A percentile compares a stretch with the other conserved stretches of the same genome.
Conservation (phyloP, 2,329 filamentous ascomycete genomes). For the Colletotrichum sansevieriae region DNA sequence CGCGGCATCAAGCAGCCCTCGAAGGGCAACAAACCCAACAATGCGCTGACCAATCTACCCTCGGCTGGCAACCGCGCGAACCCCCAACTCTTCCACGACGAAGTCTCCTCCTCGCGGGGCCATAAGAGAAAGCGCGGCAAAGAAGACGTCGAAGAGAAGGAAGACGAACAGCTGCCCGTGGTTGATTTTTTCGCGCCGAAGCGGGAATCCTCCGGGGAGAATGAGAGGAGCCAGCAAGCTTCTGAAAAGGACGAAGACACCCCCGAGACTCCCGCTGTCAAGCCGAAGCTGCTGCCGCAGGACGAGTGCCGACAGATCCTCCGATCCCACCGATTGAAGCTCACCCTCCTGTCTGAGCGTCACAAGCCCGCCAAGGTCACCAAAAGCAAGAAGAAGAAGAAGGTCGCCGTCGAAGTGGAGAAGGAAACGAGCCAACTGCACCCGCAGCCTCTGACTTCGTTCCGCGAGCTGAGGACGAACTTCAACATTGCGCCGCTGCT, state of each 20-base stretch:
- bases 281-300: slow-evolving; percentile 66
- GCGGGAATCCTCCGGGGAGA: slow-evolving; percentile 45
- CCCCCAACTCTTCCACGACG: slow-evolving; percentile 78
- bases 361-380: slow-evolving; percentile 60
- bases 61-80: slow-evolving; percentile 74
- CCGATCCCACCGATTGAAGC: slow-evolving; percentile 85
- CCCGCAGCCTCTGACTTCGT: slow-evolving; percentile 84
- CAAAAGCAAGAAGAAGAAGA: slow-evolving; percentile 65
- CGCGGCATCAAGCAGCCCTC: slow-evolving; percentile 73
- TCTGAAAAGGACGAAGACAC: slow-evolving; percentile 45
- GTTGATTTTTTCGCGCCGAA: slow-evolving; percentile 72
- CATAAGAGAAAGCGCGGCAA: slow-evolving; percentile 69
- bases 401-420: slow-evolving; percentile 58
- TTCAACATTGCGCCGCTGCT: slow-evolving; percentile 83
- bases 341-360: slow-evolving; percentile 77
- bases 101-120: slow-evolving; percentile 56
- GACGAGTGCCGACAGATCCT: slow-evolving; percentile 81
- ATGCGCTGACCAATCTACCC: slow-evolving; percentile 63
- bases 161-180: slow-evolving; percentile 56
- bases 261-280: slow-evolving; percentile 46
- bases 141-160: slow-evolving; percentile 48
- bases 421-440: slow-evolving; percentile 74
- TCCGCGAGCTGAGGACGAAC: slow-evolving; percentile 76
- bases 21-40: slow-evolving; percentile 50
- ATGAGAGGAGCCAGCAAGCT: slow-evolving; percentile 43